Evolutionary conservation across 2,329 filamentous ascomycete genomes (phyloP).

Genomic region (Lojkania enalia): DNA sequence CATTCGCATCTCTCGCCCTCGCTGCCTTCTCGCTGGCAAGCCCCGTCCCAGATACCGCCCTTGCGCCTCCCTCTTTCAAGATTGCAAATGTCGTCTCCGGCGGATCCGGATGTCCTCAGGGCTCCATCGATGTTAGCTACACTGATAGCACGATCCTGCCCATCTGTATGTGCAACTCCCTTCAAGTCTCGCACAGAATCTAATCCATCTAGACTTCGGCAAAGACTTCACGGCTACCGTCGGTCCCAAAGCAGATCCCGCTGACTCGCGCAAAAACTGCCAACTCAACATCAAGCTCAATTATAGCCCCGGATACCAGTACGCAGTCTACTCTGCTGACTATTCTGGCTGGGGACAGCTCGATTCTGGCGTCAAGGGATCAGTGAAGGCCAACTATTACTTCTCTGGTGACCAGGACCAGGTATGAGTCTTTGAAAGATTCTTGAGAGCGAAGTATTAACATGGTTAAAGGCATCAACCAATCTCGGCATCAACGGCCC

Average conservation of each 20-base stretch:
- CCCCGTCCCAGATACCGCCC: slow-evolving; percentile 18
- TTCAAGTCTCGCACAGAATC: not conserved
- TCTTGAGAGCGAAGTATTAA: no score
- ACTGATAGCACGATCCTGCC: slow-evolving; percentile 35
- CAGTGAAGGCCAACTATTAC: slow-evolving; percentile 42
- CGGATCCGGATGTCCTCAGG: slow-evolving; percentile 42
- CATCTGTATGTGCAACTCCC: slow-evolving; percentile 28
- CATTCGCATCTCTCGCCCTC: slow-evolving; percentile 26
- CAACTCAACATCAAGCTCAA: slow-evolving; percentile 41
- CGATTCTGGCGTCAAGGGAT: slow-evolving; percentile 40
- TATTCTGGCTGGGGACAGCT: slow-evolving; percentile 42
- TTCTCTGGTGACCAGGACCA: slow-evolving; percentile 39
- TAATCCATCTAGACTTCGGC: slow-evolving; percentile 27
- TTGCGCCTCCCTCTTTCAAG: slow-evolving; percentile 31
- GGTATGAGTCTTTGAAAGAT: slow-evolving; percentile 24
- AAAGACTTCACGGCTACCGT: slow-evolving; percentile 38
- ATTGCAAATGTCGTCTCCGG: slow-evolving; percentile 36
- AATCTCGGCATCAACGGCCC: slow-evolving; percentile 45
- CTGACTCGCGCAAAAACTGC: slow-evolving; percentile 44
- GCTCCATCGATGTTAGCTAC: slow-evolving; percentile 39
- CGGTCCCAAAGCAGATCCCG: slow-evolving; percentile 24
- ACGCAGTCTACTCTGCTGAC: slow-evolving; percentile 40
- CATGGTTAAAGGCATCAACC: slow-evolving; percentile 20
- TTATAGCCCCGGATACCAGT: slow-evolving; percentile 43
- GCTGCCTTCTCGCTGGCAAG: slow-evolving; percentile 25